Evolutionary conservation across 78 protist genomes (phyloP), one percentile per base, ranked within the genome.

Genomic region (Dictyostelium intermedium): DNA sequence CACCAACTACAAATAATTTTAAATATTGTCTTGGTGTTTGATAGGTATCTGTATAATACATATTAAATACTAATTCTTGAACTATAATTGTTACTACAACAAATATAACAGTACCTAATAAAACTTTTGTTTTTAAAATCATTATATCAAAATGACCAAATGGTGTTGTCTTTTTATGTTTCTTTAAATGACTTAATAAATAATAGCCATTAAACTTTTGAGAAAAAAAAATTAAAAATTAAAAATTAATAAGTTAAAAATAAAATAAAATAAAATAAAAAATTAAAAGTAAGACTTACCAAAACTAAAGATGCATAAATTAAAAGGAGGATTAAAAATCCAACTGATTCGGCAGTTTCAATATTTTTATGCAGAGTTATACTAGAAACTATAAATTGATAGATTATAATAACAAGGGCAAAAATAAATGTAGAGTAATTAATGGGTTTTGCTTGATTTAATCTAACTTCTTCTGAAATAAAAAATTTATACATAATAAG

Each of bases 1-100:
- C 79, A 5, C 79, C 79, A 72, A 72, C 45, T 4, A 72, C 45
- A 72, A 72, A 72, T 34, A 72, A 34, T 18, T 72, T 72, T 34
- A 72, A 72, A 72, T 72, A 72, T 72, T 72, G 79, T 72, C 79
- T 72, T 32, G 79, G 79, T 0, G 79, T 72, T 32, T 72, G 45
- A 34, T 72, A 72, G 0, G 79, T 72, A 14, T 72, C 79, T 16
- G 79, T 72, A 72, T 32, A 72, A 72, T 32, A 6, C 79, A 72
- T 72, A 72, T 72, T 72, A 14, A 72, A 72, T 1, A 72, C 9
- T 5, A 72, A 34, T 72, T 72, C 79, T 34, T 72, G 79, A 10
- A 32, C 5, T 0, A 72, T 72, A 34, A 72, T 34, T 6, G 79
- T 72, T 30, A 72, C 79, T 14, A 34, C 79, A 13, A 72, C 79